Conservation (phyloP, 2,329 filamentous ascomycete genomes). For the Claviceps humidiphila region DNA sequence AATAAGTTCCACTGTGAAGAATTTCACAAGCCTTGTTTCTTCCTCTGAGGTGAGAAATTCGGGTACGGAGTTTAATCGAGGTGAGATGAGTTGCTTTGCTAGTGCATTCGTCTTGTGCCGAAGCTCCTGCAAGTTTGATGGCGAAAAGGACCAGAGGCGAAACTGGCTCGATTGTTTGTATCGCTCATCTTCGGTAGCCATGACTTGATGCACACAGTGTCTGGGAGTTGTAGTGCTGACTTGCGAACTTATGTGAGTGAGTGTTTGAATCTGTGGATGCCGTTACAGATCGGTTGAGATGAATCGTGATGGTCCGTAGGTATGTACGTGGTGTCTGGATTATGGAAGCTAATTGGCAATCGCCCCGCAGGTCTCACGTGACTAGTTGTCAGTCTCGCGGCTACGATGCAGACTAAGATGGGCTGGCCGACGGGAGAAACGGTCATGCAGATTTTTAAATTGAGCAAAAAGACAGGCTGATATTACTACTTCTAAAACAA, state of each 20-base stretch:
- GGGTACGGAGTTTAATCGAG: constrained; percentile 44
- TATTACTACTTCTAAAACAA: background rate
- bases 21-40: constrained; percentile 67
- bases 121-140: constrained; percentile 54
- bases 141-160: constrained; percentile 83
- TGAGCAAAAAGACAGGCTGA: too few species aligned
- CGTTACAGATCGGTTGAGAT: background rate
- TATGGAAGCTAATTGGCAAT: background rate
- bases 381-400: constrained; percentile 1
- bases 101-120: constrained; percentile 68
- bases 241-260: background rate
- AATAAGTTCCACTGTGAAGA: constrained; percentile 52
- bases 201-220: constrained; percentile 18
- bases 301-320: background rate
- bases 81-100: constrained; percentile 49
- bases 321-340: background rate
- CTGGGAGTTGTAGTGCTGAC: background rate
- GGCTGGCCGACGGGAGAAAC: too few species aligned
- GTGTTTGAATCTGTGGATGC: background rate
- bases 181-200: constrained; percentile 77
- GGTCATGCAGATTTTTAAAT: background rate
- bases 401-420: background rate
- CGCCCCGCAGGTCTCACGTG: constrained; percentile 6
- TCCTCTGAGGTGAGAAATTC: constrained; percentile 75
- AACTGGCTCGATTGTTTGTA: constrained; percentile 87